Evolutionary conservation across 257 asterid genomes (phyloP).

Genomic region (Perilla frutescens): DNA sequence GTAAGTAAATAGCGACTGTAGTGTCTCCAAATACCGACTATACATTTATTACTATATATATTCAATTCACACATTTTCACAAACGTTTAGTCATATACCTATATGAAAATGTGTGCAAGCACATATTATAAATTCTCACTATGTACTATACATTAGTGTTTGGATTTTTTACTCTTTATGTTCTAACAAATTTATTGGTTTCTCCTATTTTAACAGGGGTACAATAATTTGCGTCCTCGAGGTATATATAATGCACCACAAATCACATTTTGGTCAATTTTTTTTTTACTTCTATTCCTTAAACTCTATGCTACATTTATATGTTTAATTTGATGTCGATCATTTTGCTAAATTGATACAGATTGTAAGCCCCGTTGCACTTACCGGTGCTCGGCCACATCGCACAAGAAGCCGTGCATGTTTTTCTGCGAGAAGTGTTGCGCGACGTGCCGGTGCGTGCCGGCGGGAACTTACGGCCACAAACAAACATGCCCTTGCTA

Average conservation of each 20-base stretch:
- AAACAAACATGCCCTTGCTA: slow-evolving; percentile 48
- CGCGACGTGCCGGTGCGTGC: slow-evolving; percentile 43
- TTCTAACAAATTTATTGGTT: neutral
- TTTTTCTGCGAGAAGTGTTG: slow-evolving; percentile 43
- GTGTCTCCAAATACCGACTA: too few species aligned
- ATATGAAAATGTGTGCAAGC: too few species aligned
- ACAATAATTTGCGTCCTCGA: slow-evolving; percentile 33
- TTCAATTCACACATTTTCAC: too few species aligned
- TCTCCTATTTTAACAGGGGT: slow-evolving; percentile 27
- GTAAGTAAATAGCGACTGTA: neutral
- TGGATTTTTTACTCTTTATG: too few species aligned
- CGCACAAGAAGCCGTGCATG: slow-evolving; percentile 52
- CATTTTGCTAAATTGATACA: neutral
- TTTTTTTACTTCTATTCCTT: too few species aligned
- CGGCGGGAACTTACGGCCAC: slow-evolving; percentile 42
- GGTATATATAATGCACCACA: slow-evolving; percentile 17
- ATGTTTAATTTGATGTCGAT: too few species aligned
- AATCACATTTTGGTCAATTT: too few species aligned
- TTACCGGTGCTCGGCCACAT: slow-evolving; percentile 42
- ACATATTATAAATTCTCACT: too few species aligned
- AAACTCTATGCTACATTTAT: too few species aligned
- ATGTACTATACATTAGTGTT: neutral
- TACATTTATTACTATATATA: too few species aligned
- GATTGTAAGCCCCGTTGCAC: slow-evolving; percentile 40
- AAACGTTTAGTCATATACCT: too few species aligned